phyloP scores from a whole-genome alignment of 176 grass and related monocot genomes.

The Avena insularis region DNA sequence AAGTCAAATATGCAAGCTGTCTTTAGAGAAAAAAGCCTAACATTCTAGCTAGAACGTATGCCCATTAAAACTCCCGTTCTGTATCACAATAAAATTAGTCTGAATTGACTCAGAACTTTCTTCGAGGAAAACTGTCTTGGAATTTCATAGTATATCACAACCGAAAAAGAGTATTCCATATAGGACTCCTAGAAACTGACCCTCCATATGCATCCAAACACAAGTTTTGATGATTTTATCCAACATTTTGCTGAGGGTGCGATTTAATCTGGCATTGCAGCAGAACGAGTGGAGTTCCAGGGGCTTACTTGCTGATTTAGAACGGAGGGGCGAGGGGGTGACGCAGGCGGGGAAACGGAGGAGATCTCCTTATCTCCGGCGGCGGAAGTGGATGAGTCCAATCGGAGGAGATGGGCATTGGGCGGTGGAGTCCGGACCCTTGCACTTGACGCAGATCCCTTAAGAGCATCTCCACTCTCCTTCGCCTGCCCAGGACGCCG shows the following conservation, averaged over 20 bases:
- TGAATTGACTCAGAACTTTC: background rate
- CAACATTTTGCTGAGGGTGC: background rate
- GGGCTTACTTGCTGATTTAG: background rate
- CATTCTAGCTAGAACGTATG: background rate
- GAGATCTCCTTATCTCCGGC: background rate
- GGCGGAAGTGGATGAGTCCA: background rate
- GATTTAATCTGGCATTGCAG: background rate
- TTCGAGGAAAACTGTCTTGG: background rate
- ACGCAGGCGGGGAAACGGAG: background rate
- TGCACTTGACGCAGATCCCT: background rate
- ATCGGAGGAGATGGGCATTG: background rate
- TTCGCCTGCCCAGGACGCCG: no score
- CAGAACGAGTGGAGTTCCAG: background rate
- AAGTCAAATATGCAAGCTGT: background rate
- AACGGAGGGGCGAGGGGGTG: slow-evolving; percentile 1
- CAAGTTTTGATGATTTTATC: background rate
- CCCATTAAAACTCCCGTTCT: background rate
- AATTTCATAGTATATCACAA: background rate
- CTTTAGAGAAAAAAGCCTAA: background rate
- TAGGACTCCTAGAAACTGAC: background rate
- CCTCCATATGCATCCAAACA: background rate
- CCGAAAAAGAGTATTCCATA: background rate
- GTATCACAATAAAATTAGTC: background rate
- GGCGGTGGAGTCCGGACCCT: background rate
- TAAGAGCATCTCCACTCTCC: no score